Evolutionary conservation across 2,329 filamentous ascomycete species (phyloP), one percentile per base, ranked within the genome.

Genomic region (Botrytis elliptica): DNA sequence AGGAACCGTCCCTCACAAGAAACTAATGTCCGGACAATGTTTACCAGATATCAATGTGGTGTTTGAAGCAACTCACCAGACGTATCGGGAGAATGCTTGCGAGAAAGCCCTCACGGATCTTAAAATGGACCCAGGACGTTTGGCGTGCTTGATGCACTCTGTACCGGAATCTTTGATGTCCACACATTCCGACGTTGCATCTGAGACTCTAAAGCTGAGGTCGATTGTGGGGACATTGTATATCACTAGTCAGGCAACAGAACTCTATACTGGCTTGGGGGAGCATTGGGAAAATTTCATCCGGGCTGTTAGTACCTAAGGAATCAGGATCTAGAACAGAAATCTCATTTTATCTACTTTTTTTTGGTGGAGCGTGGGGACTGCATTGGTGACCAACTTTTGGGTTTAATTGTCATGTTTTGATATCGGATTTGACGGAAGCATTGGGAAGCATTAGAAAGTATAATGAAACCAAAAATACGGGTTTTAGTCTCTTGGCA

Each of bases 1-100:
- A 18, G 75, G 75, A 22, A 76, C 75, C 3, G 66, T 76, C 22
- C 75, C 75, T 42, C 18, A 72, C 18, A 46, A 42, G 64, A 68
- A 33, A 72, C 29, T 72, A 29, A 72, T 49, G 38, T 42, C 38
- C 49, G 75, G 75, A 40, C 20, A 67, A 18, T 73, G 73, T 22
- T 73, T 66, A 18, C 75, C 75, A 3, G 75, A 76, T 44, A 67
- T 76, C 33, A 73, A 64, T 49, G 75, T 75, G 14, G 72, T 75
- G 20, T 72, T 73, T 14, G 73, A 74, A 60, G 70, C 71, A 60
- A 65, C 64, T n/a, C 40, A 68, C 29, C 44, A 52, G 25, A 74
- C 65, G 7, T 74, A 73, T 60, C 16, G 49, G 20, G 65, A 72
- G 20, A 29, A 33, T 29, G 25, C 36, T n/a, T 72, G 60, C n/a